phyloP scores from a whole-genome alignment of 2,329 filamentous ascomycete species.

The Drechmeria coniospora region DNA sequence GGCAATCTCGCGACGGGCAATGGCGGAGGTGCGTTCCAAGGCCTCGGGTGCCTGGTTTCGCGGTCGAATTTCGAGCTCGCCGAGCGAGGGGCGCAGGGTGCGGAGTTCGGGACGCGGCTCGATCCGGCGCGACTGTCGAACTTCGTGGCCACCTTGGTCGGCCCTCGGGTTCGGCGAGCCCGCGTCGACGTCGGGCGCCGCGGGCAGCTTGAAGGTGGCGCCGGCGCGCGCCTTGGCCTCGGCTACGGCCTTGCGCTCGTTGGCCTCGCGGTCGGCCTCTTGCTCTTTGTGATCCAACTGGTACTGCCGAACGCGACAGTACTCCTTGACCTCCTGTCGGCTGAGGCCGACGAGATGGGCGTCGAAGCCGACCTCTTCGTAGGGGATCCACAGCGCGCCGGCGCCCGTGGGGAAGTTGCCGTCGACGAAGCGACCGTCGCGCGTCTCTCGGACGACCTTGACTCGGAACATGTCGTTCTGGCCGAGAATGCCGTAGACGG shows the following conservation, averaged over 20 bases:
- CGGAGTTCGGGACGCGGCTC: conserved; percentile 16
- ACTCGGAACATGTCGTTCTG: conserved; percentile 50
- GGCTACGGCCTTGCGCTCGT: conserved; percentile 35
- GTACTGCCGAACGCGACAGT: conserved; percentile 43
- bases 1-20: conserved; percentile 36
- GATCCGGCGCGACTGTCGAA: conserved; percentile 27
- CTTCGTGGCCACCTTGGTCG: conserved; percentile 19
- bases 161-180: conserved; percentile 4
- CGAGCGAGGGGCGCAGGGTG: conserved; percentile 13
- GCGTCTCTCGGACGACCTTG: conserved; percentile 43
- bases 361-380: conserved; percentile 45
- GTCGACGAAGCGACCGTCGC: conserved; percentile 40
- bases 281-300: conserved; percentile 40
- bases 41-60: conserved; percentile 12
- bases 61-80: conserved; percentile 7
- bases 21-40: conserved; percentile 30
- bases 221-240: conserved; percentile 32
- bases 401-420: conserved; percentile 46
- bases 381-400: conserved; percentile 46
- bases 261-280: conserved; percentile 28
- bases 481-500: conserved; percentile 46
- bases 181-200: conserved; percentile 4
- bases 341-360: conserved; percentile 34
- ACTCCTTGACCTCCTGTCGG: conserved; percentile 46
- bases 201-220: conserved; percentile 12